Evolutionary conservation across 805 yeast genomes (phyloP).

Genomic region (Priceomyces fermenticarens): DNA sequence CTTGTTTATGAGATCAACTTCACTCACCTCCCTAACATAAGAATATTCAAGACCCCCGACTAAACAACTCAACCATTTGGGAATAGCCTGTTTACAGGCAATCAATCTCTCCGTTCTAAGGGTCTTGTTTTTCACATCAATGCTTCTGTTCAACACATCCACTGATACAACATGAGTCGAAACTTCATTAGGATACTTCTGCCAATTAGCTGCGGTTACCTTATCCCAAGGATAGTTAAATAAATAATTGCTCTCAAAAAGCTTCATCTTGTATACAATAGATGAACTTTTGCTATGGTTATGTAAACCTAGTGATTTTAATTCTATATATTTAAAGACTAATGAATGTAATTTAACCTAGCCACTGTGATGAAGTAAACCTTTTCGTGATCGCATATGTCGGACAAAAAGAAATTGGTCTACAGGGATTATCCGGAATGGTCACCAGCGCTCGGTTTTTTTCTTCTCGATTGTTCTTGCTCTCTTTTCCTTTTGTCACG

Average conservation of each 20-base stretch:
- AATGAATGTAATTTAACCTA: neutral
- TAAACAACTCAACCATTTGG: constrained; percentile 69
- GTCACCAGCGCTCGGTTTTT: no score
- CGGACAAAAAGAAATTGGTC: no score
- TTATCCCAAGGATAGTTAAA: constrained; percentile 91
- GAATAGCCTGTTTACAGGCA: constrained; percentile 84
- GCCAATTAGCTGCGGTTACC: constrained; percentile 96
- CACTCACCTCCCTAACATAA: constrained; percentile 85
- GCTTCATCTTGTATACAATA: constrained; percentile 56
- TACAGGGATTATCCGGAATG: no score
- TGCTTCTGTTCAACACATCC: constrained; percentile 75
- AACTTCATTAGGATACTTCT: constrained; percentile 91
- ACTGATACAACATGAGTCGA: constrained; percentile 93
- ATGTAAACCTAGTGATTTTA: neutral
- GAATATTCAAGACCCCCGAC: constrained; percentile 74
- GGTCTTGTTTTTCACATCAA: constrained; percentile 43
- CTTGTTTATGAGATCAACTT: constrained; percentile 64
- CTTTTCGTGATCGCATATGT: neutral
- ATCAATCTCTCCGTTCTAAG: constrained; percentile 83
- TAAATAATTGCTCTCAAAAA: constrained; percentile 65
- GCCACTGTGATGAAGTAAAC: neutral
- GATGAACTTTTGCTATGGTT: neutral
- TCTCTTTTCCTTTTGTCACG: no score
- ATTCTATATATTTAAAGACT: neutral
- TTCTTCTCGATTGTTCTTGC: no score